phyloP scores from a whole-genome alignment of 768 basidiomycete species.

The Rhodosporidiobolus sp. region DNA sequence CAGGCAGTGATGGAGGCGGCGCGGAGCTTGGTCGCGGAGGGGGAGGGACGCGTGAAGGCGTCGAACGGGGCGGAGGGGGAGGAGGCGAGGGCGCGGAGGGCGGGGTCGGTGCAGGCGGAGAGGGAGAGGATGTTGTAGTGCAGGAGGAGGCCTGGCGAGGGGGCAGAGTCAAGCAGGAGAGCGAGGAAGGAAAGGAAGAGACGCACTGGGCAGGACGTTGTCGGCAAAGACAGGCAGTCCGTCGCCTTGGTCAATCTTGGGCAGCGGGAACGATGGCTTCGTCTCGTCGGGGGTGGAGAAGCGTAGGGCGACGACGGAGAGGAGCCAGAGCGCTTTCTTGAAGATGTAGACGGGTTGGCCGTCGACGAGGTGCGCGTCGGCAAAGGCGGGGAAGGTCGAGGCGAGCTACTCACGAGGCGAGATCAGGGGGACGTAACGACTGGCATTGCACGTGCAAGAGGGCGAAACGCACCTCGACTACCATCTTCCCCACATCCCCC shows the following conservation, averaged over 20 bases:
- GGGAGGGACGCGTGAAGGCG: neutral
- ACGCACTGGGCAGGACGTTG: conserved; percentile 58
- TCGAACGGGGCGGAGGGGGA: neutral
- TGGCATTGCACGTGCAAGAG: neutral
- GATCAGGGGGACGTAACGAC: neutral
- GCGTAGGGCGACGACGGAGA: conserved; percentile 65
- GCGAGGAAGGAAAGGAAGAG: neutral
- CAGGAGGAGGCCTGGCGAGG: conserved; percentile 56
- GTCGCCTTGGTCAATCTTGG: conserved; percentile 39
- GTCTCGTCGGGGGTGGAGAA: conserved; percentile 58
- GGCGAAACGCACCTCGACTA: conserved; percentile 59
- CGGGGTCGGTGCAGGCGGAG: conserved; percentile 1
- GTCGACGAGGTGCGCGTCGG: conserved; percentile 65
- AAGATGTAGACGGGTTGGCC: conserved; percentile 63
- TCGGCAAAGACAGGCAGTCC: conserved; percentile 34
- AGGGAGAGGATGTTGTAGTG: conserved; percentile 15
- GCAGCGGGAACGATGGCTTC: conserved; percentile 62
- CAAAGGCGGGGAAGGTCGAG: conserved; percentile 73
- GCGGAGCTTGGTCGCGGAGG: conserved; percentile 14
- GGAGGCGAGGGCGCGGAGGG: conserved; percentile 6
- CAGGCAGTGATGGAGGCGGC: conserved; percentile 6
- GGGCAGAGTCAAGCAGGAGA: conserved; percentile 45
- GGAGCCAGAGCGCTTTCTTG: conserved; percentile 82
- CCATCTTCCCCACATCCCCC: conserved; percentile 50
- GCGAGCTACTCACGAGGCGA: conserved; percentile 59